Evolutionary conservation across 75 land plant species (phyloP).

Genomic region (Picea sitchensis): DNA sequence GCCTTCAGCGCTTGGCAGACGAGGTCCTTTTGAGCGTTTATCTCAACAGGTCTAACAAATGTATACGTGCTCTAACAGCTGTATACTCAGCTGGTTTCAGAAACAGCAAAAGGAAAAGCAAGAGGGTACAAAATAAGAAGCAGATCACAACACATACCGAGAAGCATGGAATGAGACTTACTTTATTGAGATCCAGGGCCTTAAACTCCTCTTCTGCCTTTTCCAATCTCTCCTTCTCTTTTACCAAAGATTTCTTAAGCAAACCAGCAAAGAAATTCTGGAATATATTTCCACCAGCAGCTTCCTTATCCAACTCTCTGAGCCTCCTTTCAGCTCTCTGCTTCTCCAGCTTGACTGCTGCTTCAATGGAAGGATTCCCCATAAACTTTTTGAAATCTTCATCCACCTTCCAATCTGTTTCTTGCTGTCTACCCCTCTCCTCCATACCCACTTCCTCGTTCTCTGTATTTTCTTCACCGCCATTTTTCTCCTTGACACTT

Average conservation of each 20-base stretch:
- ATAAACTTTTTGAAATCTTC: constrained; percentile 97
- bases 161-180: constrained; percentile 9
- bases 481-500: no score
- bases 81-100: neutral
- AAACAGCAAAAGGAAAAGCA: neutral
- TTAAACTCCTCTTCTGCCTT: constrained; percentile 74
- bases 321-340: constrained; percentile 83
- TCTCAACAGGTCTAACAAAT: no score
- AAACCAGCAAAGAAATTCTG: constrained; percentile 34
- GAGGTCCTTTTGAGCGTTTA: no score
- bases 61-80: no score
- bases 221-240: constrained; percentile 89
- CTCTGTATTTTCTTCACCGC: no score
- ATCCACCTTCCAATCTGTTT: constrained; percentile 87
- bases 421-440: constrained; percentile 47
- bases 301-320: constrained; percentile 62
- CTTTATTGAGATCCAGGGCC: constrained; percentile 92
- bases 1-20: no score
- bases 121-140: neutral
- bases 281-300: constrained; percentile 49
- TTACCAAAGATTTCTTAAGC: constrained; percentile 38
- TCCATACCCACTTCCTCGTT: no score
- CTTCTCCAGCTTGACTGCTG: constrained; percentile 94
- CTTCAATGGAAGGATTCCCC: constrained; percentile 96
- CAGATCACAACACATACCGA: neutral